Evolutionary conservation across 2,329 filamentous ascomycete species (phyloP).

Genomic region (Venturia oleaginea): DNA sequence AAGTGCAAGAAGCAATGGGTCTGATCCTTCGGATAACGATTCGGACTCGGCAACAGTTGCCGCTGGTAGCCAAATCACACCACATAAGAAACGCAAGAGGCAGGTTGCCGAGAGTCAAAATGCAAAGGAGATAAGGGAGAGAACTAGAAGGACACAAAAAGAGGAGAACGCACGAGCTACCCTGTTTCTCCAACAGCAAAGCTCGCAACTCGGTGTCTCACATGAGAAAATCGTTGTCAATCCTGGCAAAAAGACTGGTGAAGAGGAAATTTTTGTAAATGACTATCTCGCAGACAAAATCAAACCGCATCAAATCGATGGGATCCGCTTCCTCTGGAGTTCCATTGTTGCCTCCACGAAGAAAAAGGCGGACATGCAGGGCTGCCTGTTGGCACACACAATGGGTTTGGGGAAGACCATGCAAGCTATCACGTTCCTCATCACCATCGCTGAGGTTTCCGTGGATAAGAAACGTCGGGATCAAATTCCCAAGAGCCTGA

Average conservation of each 20-base stretch:
- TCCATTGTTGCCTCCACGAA: slow-evolving; percentile 51
- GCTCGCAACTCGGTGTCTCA: slow-evolving; percentile 20
- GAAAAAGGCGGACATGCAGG: slow-evolving; percentile 41
- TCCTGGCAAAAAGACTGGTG: slow-evolving; percentile 50
- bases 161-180: slow-evolving; percentile 37
- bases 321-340: slow-evolving; percentile 83
- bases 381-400: slow-evolving; percentile 75
- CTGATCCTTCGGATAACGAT: not conserved
- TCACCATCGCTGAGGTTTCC: slow-evolving; percentile 60
- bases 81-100: slow-evolving; percentile 32
- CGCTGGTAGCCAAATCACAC: slow-evolving; percentile 19
- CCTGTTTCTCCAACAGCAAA: slow-evolving; percentile 41
- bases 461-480: slow-evolving; percentile 47
- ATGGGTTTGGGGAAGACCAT: slow-evolving; percentile 93
- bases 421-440: slow-evolving; percentile 78
- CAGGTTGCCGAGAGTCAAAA: slow-evolving; percentile 38
- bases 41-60: not conserved
- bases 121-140: slow-evolving; percentile 46
- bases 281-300: slow-evolving; percentile 54
- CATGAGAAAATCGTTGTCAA: slow-evolving; percentile 51
- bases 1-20: not conserved
- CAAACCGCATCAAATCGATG: slow-evolving; percentile 71
- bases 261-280: slow-evolving; percentile 57
- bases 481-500: slow-evolving; percentile 62
- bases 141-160: slow-evolving; percentile 31